A percentile compares a stretch with the other conserved stretches of the same genome.
Evolutionary conservation across 306 rosid species (phyloP).

Genomic region (Morella rubra): DNA sequence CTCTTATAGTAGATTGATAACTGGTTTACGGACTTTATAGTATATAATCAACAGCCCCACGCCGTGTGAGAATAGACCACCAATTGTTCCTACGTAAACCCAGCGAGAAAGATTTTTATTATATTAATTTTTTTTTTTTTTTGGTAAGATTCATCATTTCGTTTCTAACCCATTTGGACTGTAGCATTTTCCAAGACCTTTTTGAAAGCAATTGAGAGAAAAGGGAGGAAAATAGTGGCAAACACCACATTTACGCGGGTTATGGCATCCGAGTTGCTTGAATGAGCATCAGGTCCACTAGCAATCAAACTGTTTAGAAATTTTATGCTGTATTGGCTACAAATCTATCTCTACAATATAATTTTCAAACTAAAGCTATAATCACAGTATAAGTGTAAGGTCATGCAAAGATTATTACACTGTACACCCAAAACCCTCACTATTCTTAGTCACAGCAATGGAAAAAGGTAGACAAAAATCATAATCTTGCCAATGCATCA

Average conservation of each 20-base stretch:
- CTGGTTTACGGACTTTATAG: too few relatives aligned
- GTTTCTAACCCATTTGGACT: not conserved
- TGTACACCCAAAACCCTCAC: constrained; percentile 53
- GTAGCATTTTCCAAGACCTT: not conserved
- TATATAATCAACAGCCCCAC: too few relatives aligned
- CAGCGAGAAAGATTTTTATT: too few relatives aligned
- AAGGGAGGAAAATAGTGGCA: not conserved
- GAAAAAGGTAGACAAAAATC: constrained; percentile 46
- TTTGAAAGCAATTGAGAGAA: not conserved
- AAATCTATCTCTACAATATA: constrained; percentile 30
- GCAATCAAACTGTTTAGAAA: not conserved
- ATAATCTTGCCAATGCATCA: constrained; percentile 31
- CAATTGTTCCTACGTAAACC: too few relatives aligned
- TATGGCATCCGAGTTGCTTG: not conserved
- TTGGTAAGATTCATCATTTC: not conserved
- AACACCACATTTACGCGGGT: not conserved
- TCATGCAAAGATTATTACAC: constrained; percentile 52
- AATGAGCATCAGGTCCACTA: not conserved
- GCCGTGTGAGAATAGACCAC: too few relatives aligned
- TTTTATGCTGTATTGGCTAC: constrained; percentile 21
- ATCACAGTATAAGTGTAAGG: constrained; percentile 36
- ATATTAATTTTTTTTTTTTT: too few relatives aligned
- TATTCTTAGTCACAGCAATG: constrained; percentile 43
- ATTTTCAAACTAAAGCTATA: constrained; percentile 22
- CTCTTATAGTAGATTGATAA: too few relatives aligned